phyloP scores from a whole-genome alignment of 1,139 yeast species.

The Barnettozyma hawaiiensis region DNA sequence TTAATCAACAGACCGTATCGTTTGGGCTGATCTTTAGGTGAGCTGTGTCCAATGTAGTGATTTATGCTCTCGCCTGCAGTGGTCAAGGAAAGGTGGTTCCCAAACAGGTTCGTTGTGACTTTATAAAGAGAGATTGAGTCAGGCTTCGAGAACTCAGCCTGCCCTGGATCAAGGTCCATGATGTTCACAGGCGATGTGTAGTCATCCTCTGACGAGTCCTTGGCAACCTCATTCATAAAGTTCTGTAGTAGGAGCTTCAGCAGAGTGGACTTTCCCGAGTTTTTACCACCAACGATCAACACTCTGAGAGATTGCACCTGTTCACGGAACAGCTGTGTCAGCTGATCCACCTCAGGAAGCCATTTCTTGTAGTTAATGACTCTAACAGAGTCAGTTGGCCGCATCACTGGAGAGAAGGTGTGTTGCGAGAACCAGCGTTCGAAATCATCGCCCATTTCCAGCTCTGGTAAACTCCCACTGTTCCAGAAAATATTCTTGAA shows the following conservation, averaged over 20 bases:
- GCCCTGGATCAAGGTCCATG: conserved; percentile 89
- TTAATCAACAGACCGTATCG: conserved; percentile 45
- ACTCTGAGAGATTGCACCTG: conserved; percentile 28
- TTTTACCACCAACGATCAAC: conserved; percentile 58
- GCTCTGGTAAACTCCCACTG: conserved; percentile 12
- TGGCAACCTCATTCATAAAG: conserved; percentile 22
- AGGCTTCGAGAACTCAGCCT: conserved; percentile 73
- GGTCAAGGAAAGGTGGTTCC: conserved; percentile 22
- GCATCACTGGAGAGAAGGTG: conserved; percentile 36
- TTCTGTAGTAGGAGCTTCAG: conserved; percentile 50
- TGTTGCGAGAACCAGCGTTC: conserved; percentile 26
- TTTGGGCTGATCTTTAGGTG: conserved; percentile 67
- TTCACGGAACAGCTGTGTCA: conserved; percentile 20
- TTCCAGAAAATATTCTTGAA: conserved; percentile 39
- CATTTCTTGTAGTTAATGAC: conserved; percentile 25
- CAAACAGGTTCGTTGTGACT: conserved; percentile 17
- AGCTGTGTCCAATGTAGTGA: conserved; percentile 60
- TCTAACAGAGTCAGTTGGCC: conserved; percentile 31
- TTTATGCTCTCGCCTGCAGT: conserved; percentile 26
- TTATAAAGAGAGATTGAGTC: conserved; percentile 40
- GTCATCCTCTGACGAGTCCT: conserved; percentile 10
- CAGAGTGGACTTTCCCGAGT: conserved; percentile 81
- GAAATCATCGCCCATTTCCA: conserved; percentile 14
- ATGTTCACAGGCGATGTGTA: conserved; percentile 32
- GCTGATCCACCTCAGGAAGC: conserved; percentile 23